Base-by-base conservation (phyloP, 306 rosid genomes). In the Pueraria montana region DNA sequence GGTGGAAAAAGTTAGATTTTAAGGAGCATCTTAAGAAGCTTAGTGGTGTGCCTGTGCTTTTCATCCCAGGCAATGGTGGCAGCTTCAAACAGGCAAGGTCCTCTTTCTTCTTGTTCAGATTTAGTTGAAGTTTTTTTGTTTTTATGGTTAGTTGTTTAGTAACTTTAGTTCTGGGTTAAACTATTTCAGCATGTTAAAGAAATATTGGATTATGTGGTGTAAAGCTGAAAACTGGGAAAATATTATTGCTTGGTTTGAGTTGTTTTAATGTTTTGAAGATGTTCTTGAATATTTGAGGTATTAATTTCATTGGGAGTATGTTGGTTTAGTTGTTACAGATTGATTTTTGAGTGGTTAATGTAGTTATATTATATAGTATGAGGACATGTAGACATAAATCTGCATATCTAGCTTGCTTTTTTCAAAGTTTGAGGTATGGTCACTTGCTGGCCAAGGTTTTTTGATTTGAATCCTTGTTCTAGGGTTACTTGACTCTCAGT, bases 61-160 rank as follows among this genome's bases (percentile, higher is more conserved):
- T 94, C 77, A 93, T 96, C 85, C 99, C 99, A 0, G 99, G 99
- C 64, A 96, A 96, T 84, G 97, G 99, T 53, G 99, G 99, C 66
- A 96, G 99, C 91, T 96, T 89, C 96, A 96, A 94, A 87, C 98
- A 96, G 99, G 99, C 91, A 88, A 83, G 95, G 90, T 86, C 83
- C 87, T 85, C 80, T 68, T 87, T 85, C 84, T 82, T 79, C 78
- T 67, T 84, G 77, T 61, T 79, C 8, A 11, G 68, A 63, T 59
- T 34, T 73, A 4, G 63, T 26, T 42, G 56, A 17, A 76, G 50
- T 80, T 66, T 14, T 24, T 61, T 68, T 52, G 17, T 49, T 61
- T 65, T 66, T 50, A 21, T 72, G 24, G 64, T 46, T 43, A 20
- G 10, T 45, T 50, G 16, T 58, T 76, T 50, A n/a, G n/a, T n/a